Percentiles rank a stretch among this genome's conserved stretches.
These are phyloP conservation scores for Saturnispora besseyi DNA, from an alignment of 805 yeast species.

Conservation along the genomic window DNA sequence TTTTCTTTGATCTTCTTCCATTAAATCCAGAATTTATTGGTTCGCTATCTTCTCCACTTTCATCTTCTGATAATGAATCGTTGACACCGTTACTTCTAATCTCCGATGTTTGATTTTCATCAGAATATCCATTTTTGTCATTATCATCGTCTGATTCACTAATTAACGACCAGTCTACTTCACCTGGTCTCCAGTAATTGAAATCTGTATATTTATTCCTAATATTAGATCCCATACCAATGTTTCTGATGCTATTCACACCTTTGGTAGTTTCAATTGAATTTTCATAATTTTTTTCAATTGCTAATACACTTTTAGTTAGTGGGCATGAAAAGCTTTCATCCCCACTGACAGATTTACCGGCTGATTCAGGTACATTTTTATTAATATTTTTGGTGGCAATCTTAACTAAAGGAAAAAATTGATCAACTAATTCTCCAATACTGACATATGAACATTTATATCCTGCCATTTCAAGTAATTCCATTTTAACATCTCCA, in stretches of 20 bases:
- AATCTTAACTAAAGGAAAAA: conserved; percentile 52
- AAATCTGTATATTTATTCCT: conserved; percentile 74
- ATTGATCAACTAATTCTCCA: conserved; percentile 92
- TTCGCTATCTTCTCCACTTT: conserved; percentile 11
- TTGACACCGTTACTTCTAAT: too few relatives aligned
- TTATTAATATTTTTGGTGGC: background rate
- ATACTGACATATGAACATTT: conserved; percentile 80
- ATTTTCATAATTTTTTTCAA: conserved; percentile 1
- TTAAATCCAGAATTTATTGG: background rate
- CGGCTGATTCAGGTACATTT: background rate
- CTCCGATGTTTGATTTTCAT: conserved; percentile 10
- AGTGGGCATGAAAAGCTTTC: conserved; percentile 3
- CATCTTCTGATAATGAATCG: background rate
- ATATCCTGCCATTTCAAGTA: conserved; percentile 88
- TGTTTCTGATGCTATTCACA: conserved; percentile 8
- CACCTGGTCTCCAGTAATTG: conserved; percentile 86
- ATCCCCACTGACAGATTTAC: conserved; percentile 13
- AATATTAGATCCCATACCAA: conserved; percentile 19
- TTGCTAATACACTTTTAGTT: background rate
- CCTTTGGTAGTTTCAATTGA: background rate
- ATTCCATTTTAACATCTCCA: conserved; percentile 96
- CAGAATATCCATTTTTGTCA: conserved; percentile 24
- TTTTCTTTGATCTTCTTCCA: conserved; percentile 6
- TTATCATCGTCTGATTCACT: conserved; percentile 43
- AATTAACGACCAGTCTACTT: conserved; percentile 41